Evolutionary conservation across 805 yeast species (phyloP).

Genomic region (Hanseniaspora jakobsenii): DNA sequence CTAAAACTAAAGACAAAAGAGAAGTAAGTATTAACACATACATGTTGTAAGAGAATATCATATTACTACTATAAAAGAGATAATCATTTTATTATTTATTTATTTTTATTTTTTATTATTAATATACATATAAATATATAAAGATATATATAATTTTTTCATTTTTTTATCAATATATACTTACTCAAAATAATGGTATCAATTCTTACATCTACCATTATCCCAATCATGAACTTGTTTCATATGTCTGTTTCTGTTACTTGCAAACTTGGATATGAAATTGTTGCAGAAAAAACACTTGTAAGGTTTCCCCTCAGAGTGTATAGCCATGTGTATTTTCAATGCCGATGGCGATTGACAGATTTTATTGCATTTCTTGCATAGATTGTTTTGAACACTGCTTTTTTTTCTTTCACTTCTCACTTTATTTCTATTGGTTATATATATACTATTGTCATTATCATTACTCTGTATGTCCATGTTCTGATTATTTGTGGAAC

Average conservation of each 20-base stretch:
- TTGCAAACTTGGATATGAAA: conserved; percentile 13
- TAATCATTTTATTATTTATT: no score
- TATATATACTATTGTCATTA: no score
- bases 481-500: no score
- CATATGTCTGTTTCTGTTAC: conserved; percentile 15
- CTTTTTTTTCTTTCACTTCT: not conserved
- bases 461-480: no score
- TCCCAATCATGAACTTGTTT: conserved; percentile 15
- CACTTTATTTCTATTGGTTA: no score
- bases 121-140: no score
- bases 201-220: not conserved
- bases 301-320: conserved; percentile 12
- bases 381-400: not conserved
- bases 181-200: not conserved
- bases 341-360: conserved; percentile 14
- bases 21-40: no score
- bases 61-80: no score
- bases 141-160: no score
- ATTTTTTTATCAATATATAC: not conserved
- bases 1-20: no score
- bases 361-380: conserved; percentile 5
- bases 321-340: conserved; percentile 12
- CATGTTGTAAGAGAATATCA: no score
- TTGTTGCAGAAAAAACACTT: conserved; percentile 10
- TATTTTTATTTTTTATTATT: no score